Conservation (phyloP, 164 flowering plant species). For the Stephania japonica region DNA sequence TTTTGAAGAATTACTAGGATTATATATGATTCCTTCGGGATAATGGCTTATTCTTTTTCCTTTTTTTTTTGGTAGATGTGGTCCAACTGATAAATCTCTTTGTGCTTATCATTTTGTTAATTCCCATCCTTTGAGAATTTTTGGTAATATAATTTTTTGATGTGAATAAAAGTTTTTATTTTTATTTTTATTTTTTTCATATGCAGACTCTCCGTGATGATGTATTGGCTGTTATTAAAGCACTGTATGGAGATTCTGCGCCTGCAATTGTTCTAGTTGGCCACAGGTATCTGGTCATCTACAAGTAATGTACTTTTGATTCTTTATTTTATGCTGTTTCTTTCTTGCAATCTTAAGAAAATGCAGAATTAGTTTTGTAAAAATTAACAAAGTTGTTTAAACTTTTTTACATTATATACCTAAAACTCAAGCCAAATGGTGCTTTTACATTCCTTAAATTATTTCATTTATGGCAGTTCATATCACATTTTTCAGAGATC, state of each 20-base stretch:
- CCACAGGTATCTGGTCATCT: conserved; percentile 65
- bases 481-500: too few species aligned
- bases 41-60: not conserved
- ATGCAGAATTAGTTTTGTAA: not conserved
- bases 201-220: conserved; percentile 86
- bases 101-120: not conserved
- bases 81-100: not conserved
- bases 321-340: not conserved
- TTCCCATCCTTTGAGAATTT: not conserved
- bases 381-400: not conserved
- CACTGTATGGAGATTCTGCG: conserved; percentile 82
- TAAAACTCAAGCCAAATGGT: too few species aligned
- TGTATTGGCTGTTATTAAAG: conserved; percentile 72
- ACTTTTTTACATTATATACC: too few species aligned
- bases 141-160: not conserved
- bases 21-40: not conserved
- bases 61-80: not conserved
- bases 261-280: conserved; percentile 97
- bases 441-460: too few species aligned
- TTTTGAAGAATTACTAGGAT: not conserved
- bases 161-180: not conserved
- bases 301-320: not conserved
- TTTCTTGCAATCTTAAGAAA: not conserved
- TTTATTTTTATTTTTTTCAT: conserved; percentile 6
- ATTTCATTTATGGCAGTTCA: too few species aligned